Conservation (phyloP, 2,329 filamentous ascomycete species). For the Aaosphaeria pasadenensis region DNA sequence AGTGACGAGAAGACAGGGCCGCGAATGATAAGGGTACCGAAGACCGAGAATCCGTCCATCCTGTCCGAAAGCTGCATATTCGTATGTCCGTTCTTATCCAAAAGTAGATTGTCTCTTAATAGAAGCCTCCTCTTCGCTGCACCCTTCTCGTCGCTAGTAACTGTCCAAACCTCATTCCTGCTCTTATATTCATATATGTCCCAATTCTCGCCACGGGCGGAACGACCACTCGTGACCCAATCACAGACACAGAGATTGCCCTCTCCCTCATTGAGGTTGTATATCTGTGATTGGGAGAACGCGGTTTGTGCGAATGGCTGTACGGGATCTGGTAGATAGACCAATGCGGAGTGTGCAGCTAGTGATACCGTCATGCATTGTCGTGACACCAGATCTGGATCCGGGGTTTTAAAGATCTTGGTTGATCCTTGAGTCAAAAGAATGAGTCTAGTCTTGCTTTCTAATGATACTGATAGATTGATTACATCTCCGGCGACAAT, state of each 20-base stretch:
- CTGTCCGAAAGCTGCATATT: conserved; percentile 40
- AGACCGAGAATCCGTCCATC: conserved; percentile 73
- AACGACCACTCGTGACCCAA: conserved; percentile 89
- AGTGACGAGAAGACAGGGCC: conserved; percentile 67
- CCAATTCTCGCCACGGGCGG: conserved; percentile 86
- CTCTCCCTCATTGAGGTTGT: conserved; percentile 54
- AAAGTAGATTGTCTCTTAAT: conserved; percentile 78
- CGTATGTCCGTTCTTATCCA: conserved; percentile 54
- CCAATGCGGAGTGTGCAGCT: conserved; percentile 49
- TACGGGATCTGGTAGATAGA: conserved; percentile 82
- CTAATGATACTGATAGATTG: conserved; percentile 66
- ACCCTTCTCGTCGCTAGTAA: conserved; percentile 13
- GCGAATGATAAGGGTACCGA: conserved; percentile 81
- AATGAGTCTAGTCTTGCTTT: conserved; percentile 61
- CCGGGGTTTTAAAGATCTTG: conserved; percentile 85
- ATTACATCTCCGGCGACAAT: conserved; percentile 85
- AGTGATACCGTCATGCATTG: conserved; percentile 52
- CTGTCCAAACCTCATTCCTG: conserved; percentile 80
- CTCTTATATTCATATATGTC: conserved; percentile 75
- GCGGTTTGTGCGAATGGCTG: conserved; percentile 84
- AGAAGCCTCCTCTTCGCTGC: conserved; percentile 58
- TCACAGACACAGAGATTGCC: conserved; percentile 75
- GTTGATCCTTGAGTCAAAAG: conserved; percentile 72
- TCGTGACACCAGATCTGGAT: conserved; percentile 43
- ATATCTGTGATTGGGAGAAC: conserved; percentile 81